These are phyloP conservation scores for Phytophthora melonis DNA, from an alignment of 352 stramenopile genomes.

Conservation along the genomic window DNA sequence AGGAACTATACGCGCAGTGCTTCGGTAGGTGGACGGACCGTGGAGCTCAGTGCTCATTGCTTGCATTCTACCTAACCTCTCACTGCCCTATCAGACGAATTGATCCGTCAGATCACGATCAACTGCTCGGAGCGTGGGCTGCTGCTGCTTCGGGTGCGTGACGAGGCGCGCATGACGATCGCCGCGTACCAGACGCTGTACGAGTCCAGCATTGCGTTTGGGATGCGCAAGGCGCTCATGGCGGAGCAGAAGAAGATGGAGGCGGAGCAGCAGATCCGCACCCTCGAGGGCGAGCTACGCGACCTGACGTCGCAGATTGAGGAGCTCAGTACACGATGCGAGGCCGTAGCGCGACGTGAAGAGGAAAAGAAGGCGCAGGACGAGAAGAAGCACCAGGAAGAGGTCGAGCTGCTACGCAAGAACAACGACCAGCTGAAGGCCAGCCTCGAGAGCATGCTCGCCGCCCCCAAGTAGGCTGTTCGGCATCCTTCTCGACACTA, in stretches of 20 bases:
- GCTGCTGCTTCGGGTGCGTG: constrained; percentile 89
- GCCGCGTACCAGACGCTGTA: no score
- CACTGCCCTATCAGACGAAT: constrained; percentile 64
- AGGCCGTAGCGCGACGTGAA: constrained; percentile 67
- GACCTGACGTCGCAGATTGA: constrained; percentile 87
- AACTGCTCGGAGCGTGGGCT: constrained; percentile 93
- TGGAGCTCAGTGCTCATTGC: not conserved
- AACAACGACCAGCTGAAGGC: constrained; percentile 92
- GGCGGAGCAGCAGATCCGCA: constrained; percentile 82
- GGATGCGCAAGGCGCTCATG: constrained; percentile 95
- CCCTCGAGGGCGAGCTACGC: constrained; percentile 80
- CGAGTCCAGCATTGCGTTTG: constrained; percentile 74
- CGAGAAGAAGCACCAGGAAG: constrained; percentile 88
- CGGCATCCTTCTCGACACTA: no score
- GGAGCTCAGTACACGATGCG: constrained; percentile 69
- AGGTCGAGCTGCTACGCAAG: constrained; percentile 87
- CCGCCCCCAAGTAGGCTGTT: constrained; percentile 60
- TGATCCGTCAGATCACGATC: constrained; percentile 95
- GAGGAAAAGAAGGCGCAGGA: constrained; percentile 72
- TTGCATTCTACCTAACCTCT: not conserved
- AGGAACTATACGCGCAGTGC: constrained; percentile 94
- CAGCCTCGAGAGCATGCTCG: constrained; percentile 89
- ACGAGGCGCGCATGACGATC: constrained; percentile 94
- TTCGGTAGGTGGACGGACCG: constrained; percentile 62
- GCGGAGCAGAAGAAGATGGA: constrained; percentile 93